These are phyloP conservation scores for Fusarium dimerum DNA, from an alignment of 2,329 filamentous ascomycete genomes.

Conservation along the genomic window DNA sequence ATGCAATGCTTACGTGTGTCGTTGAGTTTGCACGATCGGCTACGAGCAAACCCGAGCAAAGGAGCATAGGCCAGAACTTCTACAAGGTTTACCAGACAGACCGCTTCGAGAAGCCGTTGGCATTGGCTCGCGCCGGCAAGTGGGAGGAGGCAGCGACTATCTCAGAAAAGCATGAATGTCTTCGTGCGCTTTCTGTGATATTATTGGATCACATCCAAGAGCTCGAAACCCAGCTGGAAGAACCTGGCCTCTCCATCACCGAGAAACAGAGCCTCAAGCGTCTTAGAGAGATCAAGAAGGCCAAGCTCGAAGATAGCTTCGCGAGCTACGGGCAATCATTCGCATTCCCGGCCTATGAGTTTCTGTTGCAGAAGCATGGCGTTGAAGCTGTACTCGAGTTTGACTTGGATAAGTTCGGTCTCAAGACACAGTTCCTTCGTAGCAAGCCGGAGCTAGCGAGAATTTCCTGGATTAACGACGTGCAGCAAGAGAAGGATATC, in stretches of 20 bases:
- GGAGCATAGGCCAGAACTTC: conserved; percentile 47
- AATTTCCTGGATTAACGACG: conserved; percentile 93
- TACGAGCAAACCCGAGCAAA: conserved; percentile 44
- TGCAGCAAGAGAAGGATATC: conserved; percentile 75
- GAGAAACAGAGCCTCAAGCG: conserved; percentile 34
- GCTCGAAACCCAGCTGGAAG: conserved; percentile 31
- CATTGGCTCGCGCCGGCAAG: conserved; percentile 54
- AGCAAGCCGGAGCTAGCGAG: conserved; percentile 71
- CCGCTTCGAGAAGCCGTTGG: conserved; percentile 53
- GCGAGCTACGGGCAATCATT: conserved; percentile 66
- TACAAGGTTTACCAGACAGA: conserved; percentile 50
- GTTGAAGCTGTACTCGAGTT: conserved; percentile 71
- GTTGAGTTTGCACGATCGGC: conserved; percentile 56
- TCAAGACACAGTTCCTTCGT: conserved; percentile 77
- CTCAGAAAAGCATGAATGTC: conserved; percentile 58
- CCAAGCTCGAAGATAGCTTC: conserved; percentile 56
- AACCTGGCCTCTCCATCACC: conserved; percentile 29
- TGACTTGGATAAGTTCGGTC: conserved; percentile 65
- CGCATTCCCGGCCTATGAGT: conserved; percentile 77
- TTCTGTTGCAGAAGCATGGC: conserved; percentile 68
- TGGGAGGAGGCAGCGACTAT: conserved; percentile 60
- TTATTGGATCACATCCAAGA: conserved; percentile 54
- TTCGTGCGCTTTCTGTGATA: conserved; percentile 57
- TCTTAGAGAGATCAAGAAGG: conserved; percentile 44
- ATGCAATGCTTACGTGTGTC: conserved; percentile 56